A percentile compares a stretch with the other conserved stretches of the same genome.
Conservation (phyloP, 345 rosid species). For the Corymbia maculata region DNA sequence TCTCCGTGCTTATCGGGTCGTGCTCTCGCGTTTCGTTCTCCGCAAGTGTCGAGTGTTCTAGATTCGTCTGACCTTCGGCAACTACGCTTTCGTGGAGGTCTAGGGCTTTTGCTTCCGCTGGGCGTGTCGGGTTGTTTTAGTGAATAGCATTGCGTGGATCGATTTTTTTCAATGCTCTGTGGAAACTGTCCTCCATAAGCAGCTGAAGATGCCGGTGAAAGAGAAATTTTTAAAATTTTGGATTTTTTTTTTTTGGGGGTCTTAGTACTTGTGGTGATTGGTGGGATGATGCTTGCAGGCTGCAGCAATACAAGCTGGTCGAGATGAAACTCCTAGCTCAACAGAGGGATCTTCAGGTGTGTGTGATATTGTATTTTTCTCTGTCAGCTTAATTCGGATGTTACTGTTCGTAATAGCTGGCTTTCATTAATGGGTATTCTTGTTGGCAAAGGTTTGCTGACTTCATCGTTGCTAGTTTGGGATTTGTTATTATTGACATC, state of each 20-base stretch:
- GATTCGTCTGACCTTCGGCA: not conserved
- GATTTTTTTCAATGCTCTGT: not conserved
- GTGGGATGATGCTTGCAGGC: slow-evolving; percentile 29
- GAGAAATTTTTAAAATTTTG: not conserved
- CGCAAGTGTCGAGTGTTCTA: not conserved
- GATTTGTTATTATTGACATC: not conserved
- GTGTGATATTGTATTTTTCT: slow-evolving; percentile 2
- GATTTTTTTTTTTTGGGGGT: not conserved
- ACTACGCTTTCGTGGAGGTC: not conserved
- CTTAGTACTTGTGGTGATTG: not conserved
- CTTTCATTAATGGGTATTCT: not conserved
- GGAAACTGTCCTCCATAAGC: not conserved
- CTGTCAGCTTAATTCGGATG: not conserved
- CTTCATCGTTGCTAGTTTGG: not conserved
- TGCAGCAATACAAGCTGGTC: slow-evolving; percentile 45
- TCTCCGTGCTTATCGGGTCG: not conserved
- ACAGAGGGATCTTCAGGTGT: slow-evolving; percentile 88
- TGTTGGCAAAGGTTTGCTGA: not conserved
- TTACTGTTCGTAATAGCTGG: not conserved
- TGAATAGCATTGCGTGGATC: not conserved
- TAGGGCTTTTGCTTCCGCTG: not conserved
- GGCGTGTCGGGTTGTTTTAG: not conserved
- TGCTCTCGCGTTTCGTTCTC: not conserved
- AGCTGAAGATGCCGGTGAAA: not conserved
- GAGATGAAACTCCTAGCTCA: slow-evolving; percentile 50